These are phyloP conservation scores for Colletotrichum paranaense DNA, from an alignment of 2,329 filamentous ascomycete genomes.

Conservation along the genomic window DNA sequence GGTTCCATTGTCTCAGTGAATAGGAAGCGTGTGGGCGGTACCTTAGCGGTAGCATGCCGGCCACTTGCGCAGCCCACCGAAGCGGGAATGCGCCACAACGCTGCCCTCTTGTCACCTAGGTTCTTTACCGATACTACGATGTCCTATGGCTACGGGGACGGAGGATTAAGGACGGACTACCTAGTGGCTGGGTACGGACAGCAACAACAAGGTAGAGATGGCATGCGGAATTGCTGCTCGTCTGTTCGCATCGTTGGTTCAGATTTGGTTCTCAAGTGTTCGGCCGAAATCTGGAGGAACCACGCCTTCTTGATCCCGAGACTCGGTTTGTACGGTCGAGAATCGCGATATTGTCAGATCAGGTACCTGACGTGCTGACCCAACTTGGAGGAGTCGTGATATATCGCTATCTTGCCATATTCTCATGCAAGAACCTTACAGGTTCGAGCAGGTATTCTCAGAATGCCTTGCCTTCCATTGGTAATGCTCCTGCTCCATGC, in stretches of 20 bases:
- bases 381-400: not conserved
- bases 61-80: conserved; percentile 24
- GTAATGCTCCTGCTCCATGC: not conserved
- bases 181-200: too few relatives aligned
- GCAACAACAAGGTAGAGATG: not conserved
- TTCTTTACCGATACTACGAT: not conserved
- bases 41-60: conserved; percentile 10
- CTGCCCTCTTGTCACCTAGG: conserved; percentile 1
- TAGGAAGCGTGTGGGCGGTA: not conserved
- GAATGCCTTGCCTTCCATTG: not conserved
- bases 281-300: conserved; percentile 23
- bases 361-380: not conserved
- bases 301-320: not conserved
- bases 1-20: conserved; percentile 10
- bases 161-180: not conserved
- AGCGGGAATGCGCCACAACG: conserved; percentile 30
- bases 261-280: conserved; percentile 10
- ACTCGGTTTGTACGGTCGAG: not conserved
- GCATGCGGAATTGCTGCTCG: not conserved
- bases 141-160: not conserved
- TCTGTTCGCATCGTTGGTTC: not conserved
- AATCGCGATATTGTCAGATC: not conserved
- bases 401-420: too few relatives aligned
- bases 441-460: not conserved
- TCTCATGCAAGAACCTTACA: too few relatives aligned